Evolutionary conservation across 441 rosid species (phyloP).

Genomic region (Adansonia grandidieri): DNA sequence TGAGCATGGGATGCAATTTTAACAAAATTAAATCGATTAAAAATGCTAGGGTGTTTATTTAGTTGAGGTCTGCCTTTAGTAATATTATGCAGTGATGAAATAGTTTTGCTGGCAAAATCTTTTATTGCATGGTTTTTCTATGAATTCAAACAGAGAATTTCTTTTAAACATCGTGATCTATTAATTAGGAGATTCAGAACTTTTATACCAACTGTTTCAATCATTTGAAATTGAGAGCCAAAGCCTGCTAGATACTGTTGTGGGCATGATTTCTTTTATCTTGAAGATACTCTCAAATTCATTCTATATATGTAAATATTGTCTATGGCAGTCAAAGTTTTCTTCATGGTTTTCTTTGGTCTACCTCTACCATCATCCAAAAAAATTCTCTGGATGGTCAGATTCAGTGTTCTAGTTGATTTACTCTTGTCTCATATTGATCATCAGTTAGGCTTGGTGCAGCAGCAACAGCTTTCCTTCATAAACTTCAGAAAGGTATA

Average conservation of each 20-base stretch:
- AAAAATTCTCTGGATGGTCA: neutral
- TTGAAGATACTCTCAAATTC: neutral
- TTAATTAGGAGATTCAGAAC: neutral
- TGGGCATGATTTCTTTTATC: neutral
- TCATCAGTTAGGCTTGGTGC: slow-evolving; percentile 88
- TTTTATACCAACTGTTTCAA: neutral
- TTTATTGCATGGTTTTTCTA: neutral
- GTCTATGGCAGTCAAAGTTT: neutral
- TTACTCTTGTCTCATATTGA: slow-evolving; percentile 26
- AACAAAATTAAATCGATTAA: neutral
- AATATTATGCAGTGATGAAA: neutral
- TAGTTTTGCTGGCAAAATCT: neutral
- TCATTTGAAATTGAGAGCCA: slow-evolving; percentile 1
- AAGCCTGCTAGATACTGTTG: neutral
- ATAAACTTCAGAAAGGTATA: slow-evolving; percentile 88
- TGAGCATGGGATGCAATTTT: neutral
- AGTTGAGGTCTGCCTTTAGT: slow-evolving; percentile 10
- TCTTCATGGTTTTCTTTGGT: neutral
- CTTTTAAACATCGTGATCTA: neutral
- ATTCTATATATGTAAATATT: neutral
- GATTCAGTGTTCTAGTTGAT: slow-evolving; percentile 9
- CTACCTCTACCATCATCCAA: neutral
- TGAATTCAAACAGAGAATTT: neutral
- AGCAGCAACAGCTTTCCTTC: slow-evolving; percentile 80
- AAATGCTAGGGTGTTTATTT: neutral